These are phyloP conservation scores for Xylaria longipes DNA, from an alignment of 495 filamentous ascomycete species.

Conservation along the genomic window DNA sequence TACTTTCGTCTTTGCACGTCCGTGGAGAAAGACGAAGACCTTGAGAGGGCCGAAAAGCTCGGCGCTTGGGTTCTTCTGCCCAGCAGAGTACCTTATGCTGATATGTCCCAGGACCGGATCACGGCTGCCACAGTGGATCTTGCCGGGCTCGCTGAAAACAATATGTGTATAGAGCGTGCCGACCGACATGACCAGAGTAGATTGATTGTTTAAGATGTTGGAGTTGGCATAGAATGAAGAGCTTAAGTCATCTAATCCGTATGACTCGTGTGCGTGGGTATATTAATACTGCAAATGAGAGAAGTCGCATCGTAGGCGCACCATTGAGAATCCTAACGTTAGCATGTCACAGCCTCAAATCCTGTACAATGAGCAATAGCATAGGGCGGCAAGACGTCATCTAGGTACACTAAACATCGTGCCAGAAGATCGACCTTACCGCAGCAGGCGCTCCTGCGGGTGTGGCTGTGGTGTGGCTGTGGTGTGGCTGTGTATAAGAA, in stretches of 20 bases:
- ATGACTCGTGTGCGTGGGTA: background rate
- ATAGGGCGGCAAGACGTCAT: background rate
- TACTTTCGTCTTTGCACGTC: slow-evolving; percentile 26
- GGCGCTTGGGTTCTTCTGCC: background rate
- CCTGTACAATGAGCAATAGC: background rate
- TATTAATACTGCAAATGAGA: background rate
- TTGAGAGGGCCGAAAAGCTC: slow-evolving; percentile 24
- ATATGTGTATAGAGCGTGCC: slow-evolving; percentile 14
- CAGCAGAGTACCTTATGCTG: slow-evolving; percentile 9
- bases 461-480: slow-evolving; percentile 7
- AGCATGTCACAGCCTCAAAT: background rate
- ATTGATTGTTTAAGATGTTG: background rate
- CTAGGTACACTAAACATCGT: too few species aligned
- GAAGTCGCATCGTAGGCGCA: background rate
- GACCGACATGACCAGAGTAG: slow-evolving; percentile 11
- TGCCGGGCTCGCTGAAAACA: slow-evolving; percentile 20
- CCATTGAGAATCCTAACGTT: background rate
- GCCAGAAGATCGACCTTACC: background rate
- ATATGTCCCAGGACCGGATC: slow-evolving; percentile 19
- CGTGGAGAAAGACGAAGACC: slow-evolving; percentile 19
- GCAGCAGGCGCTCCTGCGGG: background rate
- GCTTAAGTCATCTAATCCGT: background rate
- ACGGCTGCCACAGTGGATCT: slow-evolving; percentile 10
- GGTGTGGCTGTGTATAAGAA: background rate
- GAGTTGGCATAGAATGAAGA: background rate